Evolutionary conservation across 2,329 filamentous ascomycete genomes (phyloP).

Genomic region (Colletotrichum sp.): DNA sequence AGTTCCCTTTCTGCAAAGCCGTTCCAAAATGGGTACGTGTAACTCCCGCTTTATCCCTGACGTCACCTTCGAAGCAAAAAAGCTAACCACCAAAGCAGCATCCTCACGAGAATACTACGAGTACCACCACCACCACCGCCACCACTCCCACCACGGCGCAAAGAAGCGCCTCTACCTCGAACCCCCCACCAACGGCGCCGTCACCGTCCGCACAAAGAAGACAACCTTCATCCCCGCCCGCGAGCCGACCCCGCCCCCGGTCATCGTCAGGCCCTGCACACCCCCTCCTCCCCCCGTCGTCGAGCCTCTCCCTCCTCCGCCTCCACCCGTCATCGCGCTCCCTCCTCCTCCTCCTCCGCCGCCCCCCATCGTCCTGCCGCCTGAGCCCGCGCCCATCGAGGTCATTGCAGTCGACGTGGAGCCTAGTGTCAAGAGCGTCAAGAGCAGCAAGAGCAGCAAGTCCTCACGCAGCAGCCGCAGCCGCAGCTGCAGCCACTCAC

Average conservation of each 20-base stretch:
- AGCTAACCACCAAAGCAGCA: neutral
- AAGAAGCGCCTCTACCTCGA: constrained; percentile 50
- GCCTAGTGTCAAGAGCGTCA: constrained; percentile 24
- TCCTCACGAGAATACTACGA: constrained; percentile 20
- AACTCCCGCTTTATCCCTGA: neutral
- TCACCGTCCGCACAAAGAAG: constrained; percentile 37
- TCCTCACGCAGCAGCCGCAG: constrained; percentile 29
- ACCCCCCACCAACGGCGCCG: constrained; percentile 42
- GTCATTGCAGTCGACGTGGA: constrained; percentile 32
- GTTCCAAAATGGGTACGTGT: constrained; percentile 21
- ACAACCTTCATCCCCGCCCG: constrained; percentile 44
- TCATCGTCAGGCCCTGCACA: constrained; percentile 18
- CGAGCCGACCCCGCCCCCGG: constrained; percentile 33
- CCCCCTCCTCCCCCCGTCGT: constrained; percentile 22
- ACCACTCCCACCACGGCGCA: constrained; percentile 30
- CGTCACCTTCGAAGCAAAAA: neutral
- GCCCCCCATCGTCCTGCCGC: constrained; percentile 23
- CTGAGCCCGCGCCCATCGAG: constrained; percentile 26
- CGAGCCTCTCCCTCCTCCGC: constrained; percentile 25
- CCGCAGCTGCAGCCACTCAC: constrained; percentile 27
- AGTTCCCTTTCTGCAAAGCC: neutral
- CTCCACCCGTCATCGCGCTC: neutral
- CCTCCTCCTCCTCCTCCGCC: constrained; percentile 21
- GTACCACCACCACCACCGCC: constrained; percentile 23
- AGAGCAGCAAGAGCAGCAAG: constrained; percentile 20